Evolutionary conservation across 257 asterid species (phyloP), one percentile per base, ranked within the genome.

Genomic region (Perilla frutescens): DNA sequence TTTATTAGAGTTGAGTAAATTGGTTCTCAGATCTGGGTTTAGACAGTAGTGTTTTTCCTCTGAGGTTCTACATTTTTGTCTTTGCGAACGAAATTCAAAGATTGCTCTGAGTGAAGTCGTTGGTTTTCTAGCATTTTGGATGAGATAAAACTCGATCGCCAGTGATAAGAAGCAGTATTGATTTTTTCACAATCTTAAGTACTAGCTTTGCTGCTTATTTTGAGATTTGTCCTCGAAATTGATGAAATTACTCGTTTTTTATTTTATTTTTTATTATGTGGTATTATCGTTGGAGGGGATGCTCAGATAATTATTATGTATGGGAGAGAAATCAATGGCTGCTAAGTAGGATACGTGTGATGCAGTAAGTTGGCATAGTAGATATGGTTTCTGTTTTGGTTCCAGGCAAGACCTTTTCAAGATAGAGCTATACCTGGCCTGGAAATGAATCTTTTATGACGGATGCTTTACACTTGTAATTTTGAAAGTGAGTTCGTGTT

Each of bases 1-100:
- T 20, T 77, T 66, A 62, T 49, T 62, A 74, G 78, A 62, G 64
- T 20, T 72, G n/a, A 13, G 64, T 66, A 54, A 32, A 40, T 34
- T 79, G 43, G 34, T 74, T 77, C 67, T 68, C 83, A 84, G 91
- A 86, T 86, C 89, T 84, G 80, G 76, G 75, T 73, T 71, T 68
- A 43, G 72, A 51, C 73, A 68, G 57, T 63, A 53, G 56, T 68
- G 5, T 76, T 59, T 65, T 74, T 70, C 70, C 58, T 59, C 68
- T 9, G 56, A 34, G 67, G 58, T 55, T 51, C 56, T 66, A 41
- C 40, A 62, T 40, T 49, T 12, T 45, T 15, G 65, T 51, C 31
- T 8, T 66, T 34, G 40, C 44, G 54, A 47, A 57, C 10, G 68
- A 15, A 47, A 62, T 6, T 71, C 73, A 14, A 51, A 45, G 10